These are phyloP conservation scores for Phytophthora kernoviae DNA, from an alignment of 352 stramenopile genomes.

Conservation along the genomic window DNA sequence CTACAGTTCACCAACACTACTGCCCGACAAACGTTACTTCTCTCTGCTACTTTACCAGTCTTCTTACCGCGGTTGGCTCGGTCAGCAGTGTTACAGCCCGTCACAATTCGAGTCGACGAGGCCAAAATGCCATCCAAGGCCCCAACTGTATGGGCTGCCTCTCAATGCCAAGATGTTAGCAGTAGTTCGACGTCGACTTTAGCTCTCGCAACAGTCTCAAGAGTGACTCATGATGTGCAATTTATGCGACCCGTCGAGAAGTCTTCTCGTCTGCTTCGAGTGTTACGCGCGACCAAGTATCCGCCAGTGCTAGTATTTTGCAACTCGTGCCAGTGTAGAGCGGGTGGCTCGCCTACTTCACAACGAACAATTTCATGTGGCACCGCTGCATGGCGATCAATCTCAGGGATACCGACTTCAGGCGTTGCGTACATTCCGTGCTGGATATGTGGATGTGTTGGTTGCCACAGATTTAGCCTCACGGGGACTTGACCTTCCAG, in stretches of 20 bases:
- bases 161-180: background rate
- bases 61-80: conserved; percentile 92
- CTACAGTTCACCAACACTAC: conserved; percentile 75
- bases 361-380: conserved; percentile 95
- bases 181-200: conserved; percentile 5
- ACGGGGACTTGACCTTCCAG: conserved; percentile 88
- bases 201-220: conserved; percentile 20
- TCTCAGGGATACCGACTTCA: conserved; percentile 71
- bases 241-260: conserved; percentile 61
- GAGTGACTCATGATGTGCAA: conserved; percentile 92
- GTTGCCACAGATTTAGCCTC: conserved; percentile 92
- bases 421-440: conserved; percentile 50
- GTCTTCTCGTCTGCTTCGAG: conserved; percentile 41
- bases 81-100: conserved; percentile 91
- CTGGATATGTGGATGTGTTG: conserved; percentile 74
- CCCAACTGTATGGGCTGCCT: background rate
- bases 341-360: conserved; percentile 92
- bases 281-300: conserved; percentile 72
- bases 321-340: conserved; percentile 94
- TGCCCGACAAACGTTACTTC: conserved; percentile 87
- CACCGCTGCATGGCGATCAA: conserved; percentile 94
- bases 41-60: conserved; percentile 94
- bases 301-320: conserved; percentile 97
- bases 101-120: conserved; percentile 91
- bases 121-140: conserved; percentile 16